phyloP scores from a whole-genome alignment of 2,329 filamentous ascomycete genomes.

The Neoarthrinium moseri region DNA sequence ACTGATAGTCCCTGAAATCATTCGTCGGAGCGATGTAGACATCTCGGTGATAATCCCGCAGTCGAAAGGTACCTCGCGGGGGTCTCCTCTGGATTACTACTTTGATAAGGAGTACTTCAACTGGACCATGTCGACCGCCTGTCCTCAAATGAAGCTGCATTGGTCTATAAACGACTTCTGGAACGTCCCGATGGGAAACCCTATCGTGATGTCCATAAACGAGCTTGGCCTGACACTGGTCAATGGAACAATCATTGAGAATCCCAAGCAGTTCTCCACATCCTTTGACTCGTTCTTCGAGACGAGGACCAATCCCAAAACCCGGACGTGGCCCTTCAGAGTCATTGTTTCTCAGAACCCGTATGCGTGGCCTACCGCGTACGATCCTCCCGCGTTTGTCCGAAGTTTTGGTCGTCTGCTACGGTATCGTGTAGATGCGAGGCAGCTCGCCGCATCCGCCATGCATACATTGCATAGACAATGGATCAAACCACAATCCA shows the following conservation, averaged over 20 bases:
- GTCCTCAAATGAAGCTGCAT: constrained; percentile 36
- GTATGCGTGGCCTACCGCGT: constrained; percentile 30
- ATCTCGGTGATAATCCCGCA: constrained; percentile 20
- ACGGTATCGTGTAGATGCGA: constrained; percentile 31
- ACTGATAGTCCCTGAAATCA: constrained; percentile 35
- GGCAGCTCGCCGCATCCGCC: constrained; percentile 30
- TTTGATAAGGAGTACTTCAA: constrained; percentile 33
- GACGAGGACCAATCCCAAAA: constrained; percentile 20
- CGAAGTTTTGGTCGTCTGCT: constrained; percentile 37
- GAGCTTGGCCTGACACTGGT: constrained; percentile 16
- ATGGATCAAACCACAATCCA: constrained; percentile 17
- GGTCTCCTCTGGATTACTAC: constrained; percentile 30
- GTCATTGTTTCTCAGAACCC: constrained; percentile 27
- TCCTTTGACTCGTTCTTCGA: constrained; percentile 26
- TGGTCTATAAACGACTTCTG: constrained; percentile 32
- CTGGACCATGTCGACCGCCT: constrained; percentile 24
- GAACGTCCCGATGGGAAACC: constrained; percentile 26
- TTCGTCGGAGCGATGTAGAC: constrained; percentile 29
- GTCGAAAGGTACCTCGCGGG: constrained; percentile 24
- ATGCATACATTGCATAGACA: constrained; percentile 31
- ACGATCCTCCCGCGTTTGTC: constrained; percentile 27
- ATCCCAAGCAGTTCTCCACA: constrained; percentile 16
- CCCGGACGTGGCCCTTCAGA: constrained; percentile 29
- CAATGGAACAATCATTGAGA: constrained; percentile 24
- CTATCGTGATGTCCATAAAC: constrained; percentile 21